Conservation (phyloP, 805 yeast species). For the Isabelozyma gotoi region DNA sequence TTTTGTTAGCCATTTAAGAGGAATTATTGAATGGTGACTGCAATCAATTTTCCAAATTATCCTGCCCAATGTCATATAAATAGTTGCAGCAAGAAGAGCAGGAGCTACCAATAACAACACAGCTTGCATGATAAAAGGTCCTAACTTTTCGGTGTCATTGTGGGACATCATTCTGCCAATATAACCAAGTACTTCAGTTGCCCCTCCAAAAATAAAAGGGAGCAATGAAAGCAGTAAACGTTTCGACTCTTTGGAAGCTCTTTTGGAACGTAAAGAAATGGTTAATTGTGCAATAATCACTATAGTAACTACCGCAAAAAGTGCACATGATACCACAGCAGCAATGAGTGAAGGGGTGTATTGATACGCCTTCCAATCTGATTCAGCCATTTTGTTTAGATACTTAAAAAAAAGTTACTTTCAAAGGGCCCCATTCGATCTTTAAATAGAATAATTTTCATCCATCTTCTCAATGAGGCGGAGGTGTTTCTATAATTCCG, state of each 20-base stretch:
- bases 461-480: too few species aligned
- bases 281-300: too few species aligned
- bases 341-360: too few species aligned
- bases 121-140: conserved; percentile 21
- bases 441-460: too few species aligned
- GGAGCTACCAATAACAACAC: conserved; percentile 27
- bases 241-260: neutral
- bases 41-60: conserved; percentile 15
- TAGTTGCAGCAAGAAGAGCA: conserved; percentile 26
- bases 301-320: too few species aligned
- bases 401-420: too few species aligned
- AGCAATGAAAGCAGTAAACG: neutral
- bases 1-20: conserved; percentile 18
- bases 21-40: conserved; percentile 14
- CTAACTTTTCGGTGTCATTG: conserved; percentile 5
- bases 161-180: conserved; percentile 16
- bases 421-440: too few species aligned
- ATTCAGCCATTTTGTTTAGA: too few species aligned
- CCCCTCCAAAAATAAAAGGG: conserved; percentile 22
- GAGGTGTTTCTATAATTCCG: too few species aligned
- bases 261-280: neutral
- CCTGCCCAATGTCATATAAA: conserved; percentile 29
- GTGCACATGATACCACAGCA: too few species aligned
- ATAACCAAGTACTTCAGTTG: conserved; percentile 23
- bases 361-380: too few species aligned